These are phyloP conservation scores for Benincasa hispida DNA, from an alignment of 306 rosid genomes.

Conservation along the genomic window DNA sequence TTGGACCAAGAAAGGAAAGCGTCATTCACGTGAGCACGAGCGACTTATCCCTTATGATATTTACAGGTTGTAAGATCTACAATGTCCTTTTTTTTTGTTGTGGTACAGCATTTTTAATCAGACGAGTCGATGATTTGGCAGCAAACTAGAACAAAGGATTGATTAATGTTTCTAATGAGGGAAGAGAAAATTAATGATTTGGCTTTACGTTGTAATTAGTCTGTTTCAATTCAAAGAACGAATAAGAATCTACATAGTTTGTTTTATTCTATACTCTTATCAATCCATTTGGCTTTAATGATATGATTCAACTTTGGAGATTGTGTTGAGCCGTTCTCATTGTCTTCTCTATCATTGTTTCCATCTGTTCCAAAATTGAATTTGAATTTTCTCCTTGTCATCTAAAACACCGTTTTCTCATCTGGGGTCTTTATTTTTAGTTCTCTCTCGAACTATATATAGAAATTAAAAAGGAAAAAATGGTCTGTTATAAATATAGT, in stretches of 20 bases:
- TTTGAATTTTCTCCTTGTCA: neutral
- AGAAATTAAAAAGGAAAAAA: too few species aligned
- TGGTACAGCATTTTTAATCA: neutral
- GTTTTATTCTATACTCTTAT: neutral
- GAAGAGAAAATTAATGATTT: neutral
- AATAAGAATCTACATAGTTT: neutral
- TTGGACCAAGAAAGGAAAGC: conserved; percentile 39
- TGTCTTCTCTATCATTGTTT: neutral
- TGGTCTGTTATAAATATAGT: too few species aligned
- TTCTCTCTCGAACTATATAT: too few species aligned
- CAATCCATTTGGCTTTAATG: neutral
- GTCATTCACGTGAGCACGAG: neutral
- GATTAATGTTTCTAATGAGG: neutral
- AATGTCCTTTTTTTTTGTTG: neutral
- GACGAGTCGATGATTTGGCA: conserved; percentile 7
- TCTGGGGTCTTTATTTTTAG: too few species aligned
- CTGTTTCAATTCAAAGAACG: neutral
- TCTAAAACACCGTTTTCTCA: too few species aligned
- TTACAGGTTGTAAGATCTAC: neutral
- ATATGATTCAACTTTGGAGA: neutral
- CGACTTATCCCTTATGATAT: neutral
- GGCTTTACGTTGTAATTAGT: neutral
- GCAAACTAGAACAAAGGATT: conserved; percentile 3
- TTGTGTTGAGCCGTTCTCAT: neutral
- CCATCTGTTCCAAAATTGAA: too few species aligned